phyloP scores from a whole-genome alignment of 495 filamentous ascomycete species.

The Darksidea phi region DNA sequence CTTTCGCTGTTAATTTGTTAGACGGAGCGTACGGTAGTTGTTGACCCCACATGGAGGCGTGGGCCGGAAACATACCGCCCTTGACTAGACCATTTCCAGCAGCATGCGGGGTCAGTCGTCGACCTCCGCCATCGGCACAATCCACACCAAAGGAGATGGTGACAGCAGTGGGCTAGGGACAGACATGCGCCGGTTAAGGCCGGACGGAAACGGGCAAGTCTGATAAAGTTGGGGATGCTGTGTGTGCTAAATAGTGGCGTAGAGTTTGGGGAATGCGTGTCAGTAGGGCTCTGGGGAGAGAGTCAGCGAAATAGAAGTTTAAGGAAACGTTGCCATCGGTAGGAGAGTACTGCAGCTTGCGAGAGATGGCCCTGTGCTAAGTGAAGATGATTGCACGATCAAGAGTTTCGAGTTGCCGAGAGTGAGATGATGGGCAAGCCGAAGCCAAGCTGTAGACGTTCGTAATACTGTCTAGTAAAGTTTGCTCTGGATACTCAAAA shows the following conservation, averaged over 20 bases:
- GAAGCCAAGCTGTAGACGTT: constrained; percentile 8
- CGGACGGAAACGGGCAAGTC: constrained; percentile 54
- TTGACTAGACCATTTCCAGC: not conserved
- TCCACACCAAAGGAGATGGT: constrained; percentile 56
- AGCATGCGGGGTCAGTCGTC: constrained; percentile 17
- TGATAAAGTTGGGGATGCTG: constrained; percentile 58
- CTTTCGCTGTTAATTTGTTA: not conserved
- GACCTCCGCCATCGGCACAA: no score
- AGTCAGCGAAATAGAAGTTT: constrained; percentile 53
- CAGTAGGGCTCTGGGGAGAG: constrained; percentile 58
- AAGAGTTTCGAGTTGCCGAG: constrained; percentile 47
- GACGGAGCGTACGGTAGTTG: not conserved
- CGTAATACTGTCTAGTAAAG: no score
- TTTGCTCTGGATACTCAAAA: constrained; percentile 15
- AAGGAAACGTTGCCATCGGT: constrained; percentile 55
- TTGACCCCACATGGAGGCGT: constrained; percentile 16
- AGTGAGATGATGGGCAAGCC: constrained; percentile 17
- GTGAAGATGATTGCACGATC: constrained; percentile 29
- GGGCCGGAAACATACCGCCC: constrained; percentile 1
- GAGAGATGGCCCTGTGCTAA: not conserved
- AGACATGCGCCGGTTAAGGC: constrained; percentile 54
- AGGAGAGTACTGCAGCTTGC: constrained; percentile 57
- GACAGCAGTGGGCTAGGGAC: constrained; percentile 57
- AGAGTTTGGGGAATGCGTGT: constrained; percentile 55
- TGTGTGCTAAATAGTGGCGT: constrained; percentile 53